phyloP scores from a whole-genome alignment of 805 yeast genomes.

The Metschnikowia corniflorae region DNA sequence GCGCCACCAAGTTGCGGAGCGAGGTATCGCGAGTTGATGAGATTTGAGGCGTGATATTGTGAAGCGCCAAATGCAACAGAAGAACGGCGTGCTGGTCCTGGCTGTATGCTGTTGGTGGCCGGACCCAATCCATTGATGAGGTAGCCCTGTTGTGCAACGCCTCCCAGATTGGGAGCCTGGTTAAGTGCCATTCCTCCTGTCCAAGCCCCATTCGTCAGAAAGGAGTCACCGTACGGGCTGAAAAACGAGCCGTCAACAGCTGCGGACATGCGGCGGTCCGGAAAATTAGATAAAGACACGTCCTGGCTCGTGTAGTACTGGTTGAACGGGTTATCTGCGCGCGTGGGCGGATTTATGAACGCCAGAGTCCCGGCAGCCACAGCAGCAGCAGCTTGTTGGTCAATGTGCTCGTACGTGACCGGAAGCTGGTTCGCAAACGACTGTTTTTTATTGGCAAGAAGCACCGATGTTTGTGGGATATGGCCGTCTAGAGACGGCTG shows the following conservation, averaged over 20 bases:
- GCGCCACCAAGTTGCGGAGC: constrained; percentile 11
- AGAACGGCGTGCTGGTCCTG: constrained; percentile 15
- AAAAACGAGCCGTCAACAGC: constrained; percentile 31
- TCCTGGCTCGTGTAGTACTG: constrained; percentile 40
- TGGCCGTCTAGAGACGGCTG: constrained; percentile 14
- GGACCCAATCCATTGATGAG: constrained; percentile 1
- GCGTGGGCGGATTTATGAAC: constrained; percentile 40
- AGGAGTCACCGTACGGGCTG: constrained; percentile 17
- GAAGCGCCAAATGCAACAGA: constrained; percentile 23
- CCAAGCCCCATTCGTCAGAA: constrained; percentile 2
- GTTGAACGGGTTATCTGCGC: constrained; percentile 44
- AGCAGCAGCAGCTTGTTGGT: constrained; percentile 22
- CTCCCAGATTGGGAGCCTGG: not conserved
- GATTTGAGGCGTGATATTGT: constrained; percentile 18
- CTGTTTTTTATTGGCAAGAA: constrained; percentile 26
- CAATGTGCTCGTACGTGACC: constrained; percentile 46
- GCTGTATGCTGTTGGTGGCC: constrained; percentile 1
- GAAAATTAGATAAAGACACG: constrained; percentile 24
- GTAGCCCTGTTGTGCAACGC: constrained; percentile 2
- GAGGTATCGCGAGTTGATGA: constrained; percentile 12
- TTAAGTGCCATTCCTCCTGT: constrained; percentile 1
- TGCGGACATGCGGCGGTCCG: constrained; percentile 37
- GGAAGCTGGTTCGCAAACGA: constrained; percentile 44
- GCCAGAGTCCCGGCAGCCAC: constrained; percentile 16
- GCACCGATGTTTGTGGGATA: constrained; percentile 19